Conservation (phyloP, 805 yeast genomes). For the Monosporozyma servazzii region DNA sequence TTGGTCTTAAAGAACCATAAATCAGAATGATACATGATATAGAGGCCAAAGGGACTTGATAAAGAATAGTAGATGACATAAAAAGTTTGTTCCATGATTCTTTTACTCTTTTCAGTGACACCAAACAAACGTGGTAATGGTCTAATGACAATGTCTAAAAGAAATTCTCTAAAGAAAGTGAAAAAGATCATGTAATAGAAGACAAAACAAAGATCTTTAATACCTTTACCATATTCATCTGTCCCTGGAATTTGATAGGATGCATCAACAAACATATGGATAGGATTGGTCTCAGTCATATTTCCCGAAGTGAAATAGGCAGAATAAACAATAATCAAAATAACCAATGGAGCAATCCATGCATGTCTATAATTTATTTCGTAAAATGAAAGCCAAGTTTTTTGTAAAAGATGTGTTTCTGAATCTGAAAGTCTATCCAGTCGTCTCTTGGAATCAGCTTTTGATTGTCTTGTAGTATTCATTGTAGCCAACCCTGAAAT, state of each 20-base stretch:
- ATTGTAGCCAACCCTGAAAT: conserved; percentile 52
- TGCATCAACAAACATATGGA: conserved; percentile 53
- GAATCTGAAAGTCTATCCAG: conserved; percentile 11
- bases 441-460: conserved; percentile 26
- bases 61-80: conserved; percentile 70
- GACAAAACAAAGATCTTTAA: conserved; percentile 71
- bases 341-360: conserved; percentile 61
- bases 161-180: conserved; percentile 82
- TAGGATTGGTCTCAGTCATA: conserved; percentile 47
- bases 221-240: conserved; percentile 75
- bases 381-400: conserved; percentile 43
- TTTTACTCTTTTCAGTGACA: conserved; percentile 45
- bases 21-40: conserved; percentile 75
- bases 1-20: conserved; percentile 85
- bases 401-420: conserved; percentile 41
- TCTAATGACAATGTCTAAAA: conserved; percentile 69
- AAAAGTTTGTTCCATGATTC: conserved; percentile 92
- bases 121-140: conserved; percentile 59
- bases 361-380: conserved; percentile 52
- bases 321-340: conserved; percentile 34
- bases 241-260: conserved; percentile 57
- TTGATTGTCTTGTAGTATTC: conserved; percentile 37
- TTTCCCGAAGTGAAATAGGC: conserved; percentile 51
- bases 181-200: conserved; percentile 74
- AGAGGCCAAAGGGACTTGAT: conserved; percentile 82